phyloP scores from a whole-genome alignment of 73 alveolate genomes.

The Durusdinium trenchii region DNA sequence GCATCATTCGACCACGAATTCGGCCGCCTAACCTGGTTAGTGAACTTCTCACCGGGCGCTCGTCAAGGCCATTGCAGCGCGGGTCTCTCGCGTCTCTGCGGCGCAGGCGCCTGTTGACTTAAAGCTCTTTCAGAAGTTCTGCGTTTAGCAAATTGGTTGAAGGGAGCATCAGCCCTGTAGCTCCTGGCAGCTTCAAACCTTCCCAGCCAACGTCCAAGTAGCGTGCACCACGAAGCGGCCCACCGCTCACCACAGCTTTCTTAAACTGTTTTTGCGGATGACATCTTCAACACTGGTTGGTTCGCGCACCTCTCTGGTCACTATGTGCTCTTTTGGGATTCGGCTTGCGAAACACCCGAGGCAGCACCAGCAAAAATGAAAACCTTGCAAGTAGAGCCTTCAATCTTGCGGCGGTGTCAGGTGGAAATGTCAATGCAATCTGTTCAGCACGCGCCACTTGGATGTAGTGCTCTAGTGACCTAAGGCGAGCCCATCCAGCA shows the following conservation, averaged over 20 bases:
- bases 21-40: neutral
- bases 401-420: neutral
- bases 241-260: neutral
- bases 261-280: neutral
- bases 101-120: neutral
- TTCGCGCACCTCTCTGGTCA: neutral
- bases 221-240: neutral
- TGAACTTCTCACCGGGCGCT: neutral
- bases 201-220: neutral
- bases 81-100: neutral
- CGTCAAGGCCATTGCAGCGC: too few species aligned
- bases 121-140: neutral
- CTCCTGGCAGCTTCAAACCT: neutral
- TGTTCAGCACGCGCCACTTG: slow-evolving; percentile 11
- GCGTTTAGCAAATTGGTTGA: slow-evolving; percentile 2
- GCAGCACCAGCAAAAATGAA: neutral
- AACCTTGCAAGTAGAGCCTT: neutral
- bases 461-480: neutral
- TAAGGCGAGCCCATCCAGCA: neutral
- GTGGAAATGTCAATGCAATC: neutral
- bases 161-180: neutral
- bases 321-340: neutral
- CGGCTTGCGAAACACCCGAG: neutral
- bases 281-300: neutral
- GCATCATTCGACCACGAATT: neutral